These are phyloP conservation scores for Pythium plurisporium DNA, from an alignment of 352 stramenopile species.

Conservation along the genomic window DNA sequence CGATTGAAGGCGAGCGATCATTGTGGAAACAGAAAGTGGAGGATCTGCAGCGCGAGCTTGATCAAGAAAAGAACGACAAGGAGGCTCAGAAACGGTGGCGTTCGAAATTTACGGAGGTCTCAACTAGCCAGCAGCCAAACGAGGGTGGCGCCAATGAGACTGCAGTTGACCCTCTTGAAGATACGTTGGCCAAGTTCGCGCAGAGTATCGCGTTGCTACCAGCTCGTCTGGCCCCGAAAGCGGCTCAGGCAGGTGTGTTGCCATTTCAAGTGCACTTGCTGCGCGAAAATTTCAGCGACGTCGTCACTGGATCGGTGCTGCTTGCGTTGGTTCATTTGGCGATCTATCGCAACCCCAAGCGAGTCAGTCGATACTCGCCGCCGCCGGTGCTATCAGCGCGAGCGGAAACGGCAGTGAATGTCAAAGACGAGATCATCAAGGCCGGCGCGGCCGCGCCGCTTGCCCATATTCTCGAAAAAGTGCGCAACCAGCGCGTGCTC, in stretches of 20 bases:
- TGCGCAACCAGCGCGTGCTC: conserved; percentile 47
- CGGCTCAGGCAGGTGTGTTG: conserved; percentile 50
- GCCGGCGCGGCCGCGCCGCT: conserved; percentile 42
- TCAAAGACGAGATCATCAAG: conserved; percentile 69
- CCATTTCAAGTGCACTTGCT: conserved; percentile 61
- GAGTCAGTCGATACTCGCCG: conserved; percentile 14
- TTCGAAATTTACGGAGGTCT: conserved; percentile 31
- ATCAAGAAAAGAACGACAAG: conserved; percentile 66
- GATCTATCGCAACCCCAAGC: conserved; percentile 43
- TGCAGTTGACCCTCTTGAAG: conserved; percentile 32
- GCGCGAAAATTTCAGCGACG: conserved; percentile 44
- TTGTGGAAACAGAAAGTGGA: conserved; percentile 38
- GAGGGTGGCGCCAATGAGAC: background rate
- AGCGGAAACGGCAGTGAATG: conserved; percentile 9
- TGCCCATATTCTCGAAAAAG: conserved; percentile 42
- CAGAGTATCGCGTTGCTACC: conserved; percentile 67
- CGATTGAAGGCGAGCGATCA: conserved; percentile 42
- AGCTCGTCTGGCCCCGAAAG: conserved; percentile 33
- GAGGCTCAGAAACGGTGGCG: conserved; percentile 63
- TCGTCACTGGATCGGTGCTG: conserved; percentile 61
- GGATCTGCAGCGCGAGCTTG: conserved; percentile 38
- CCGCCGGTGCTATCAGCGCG: background rate
- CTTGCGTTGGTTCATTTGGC: conserved; percentile 64
- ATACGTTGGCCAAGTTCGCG: conserved; percentile 65
- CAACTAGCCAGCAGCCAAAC: background rate